Conservation (phyloP, 1,284 basidiomycete species). For the Cystobasidium pallidum region DNA sequence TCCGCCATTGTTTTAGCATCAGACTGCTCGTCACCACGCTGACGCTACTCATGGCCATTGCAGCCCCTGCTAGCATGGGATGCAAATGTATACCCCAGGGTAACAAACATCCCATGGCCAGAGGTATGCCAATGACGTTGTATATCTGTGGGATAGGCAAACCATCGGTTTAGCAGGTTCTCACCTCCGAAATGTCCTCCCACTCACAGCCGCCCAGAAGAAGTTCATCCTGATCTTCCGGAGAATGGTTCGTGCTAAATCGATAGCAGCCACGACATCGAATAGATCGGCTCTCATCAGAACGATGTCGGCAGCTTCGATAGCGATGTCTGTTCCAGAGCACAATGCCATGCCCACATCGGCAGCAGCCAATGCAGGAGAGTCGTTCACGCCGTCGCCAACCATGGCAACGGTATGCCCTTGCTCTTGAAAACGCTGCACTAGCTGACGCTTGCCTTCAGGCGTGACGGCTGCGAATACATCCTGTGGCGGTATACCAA, state of each 20-base stretch:
- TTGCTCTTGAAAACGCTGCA: constrained; percentile 75
- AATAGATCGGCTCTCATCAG: constrained; percentile 94
- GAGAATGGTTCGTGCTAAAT: constrained; percentile 88
- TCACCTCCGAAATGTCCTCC: constrained; percentile 39
- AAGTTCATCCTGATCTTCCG: constrained; percentile 81
- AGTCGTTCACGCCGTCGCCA: constrained; percentile 98
- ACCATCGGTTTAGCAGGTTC: constrained; percentile 8
- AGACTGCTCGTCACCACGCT: constrained; percentile 91
- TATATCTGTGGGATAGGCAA: constrained; percentile 56
- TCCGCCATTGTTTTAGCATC: constrained; percentile 66
- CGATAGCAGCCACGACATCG: constrained; percentile 93
- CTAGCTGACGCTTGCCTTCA: constrained; percentile 82
- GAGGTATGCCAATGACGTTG: constrained; percentile 92
- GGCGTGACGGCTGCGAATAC: constrained; percentile 90
- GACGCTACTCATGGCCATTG: constrained; percentile 97
- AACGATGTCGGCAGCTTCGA: constrained; percentile 97
- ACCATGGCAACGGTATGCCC: constrained; percentile 85
- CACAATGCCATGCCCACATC: constrained; percentile 95
- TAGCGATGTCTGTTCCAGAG: constrained; percentile 92
- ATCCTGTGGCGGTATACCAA: constrained; percentile 76
- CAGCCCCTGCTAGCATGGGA: constrained; percentile 96
- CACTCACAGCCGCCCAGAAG: constrained; percentile 68
- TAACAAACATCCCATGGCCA: constrained; percentile 95
- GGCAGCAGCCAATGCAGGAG: constrained; percentile 90
- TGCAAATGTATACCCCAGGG: constrained; percentile 91